phyloP scores from a whole-genome alignment of 768 basidiomycete genomes.

The Pulveroboletus sp. region DNA sequence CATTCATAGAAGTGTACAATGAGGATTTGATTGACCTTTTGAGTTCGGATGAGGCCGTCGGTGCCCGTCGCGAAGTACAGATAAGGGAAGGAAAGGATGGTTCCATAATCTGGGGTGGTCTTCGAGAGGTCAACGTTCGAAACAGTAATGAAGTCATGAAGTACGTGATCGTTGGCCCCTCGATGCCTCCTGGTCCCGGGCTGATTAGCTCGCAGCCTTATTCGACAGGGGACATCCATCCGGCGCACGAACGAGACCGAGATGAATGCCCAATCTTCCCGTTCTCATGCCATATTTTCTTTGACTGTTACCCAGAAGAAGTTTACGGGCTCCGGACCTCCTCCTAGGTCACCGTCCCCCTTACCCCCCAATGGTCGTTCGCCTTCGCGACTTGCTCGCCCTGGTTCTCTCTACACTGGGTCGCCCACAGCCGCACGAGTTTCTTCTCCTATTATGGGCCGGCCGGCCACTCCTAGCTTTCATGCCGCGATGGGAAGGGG shows the following conservation, averaged over 20 bases:
- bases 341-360: slow-evolving; percentile 76
- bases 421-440: slow-evolving; percentile 42
- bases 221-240: slow-evolving; percentile 86
- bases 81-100: slow-evolving; percentile 98
- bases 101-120: slow-evolving; percentile 94
- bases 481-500: slow-evolving; percentile 71
- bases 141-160: slow-evolving; percentile 88
- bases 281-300: slow-evolving; percentile 99
- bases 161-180: slow-evolving; percentile 44
- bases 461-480: slow-evolving; percentile 80
- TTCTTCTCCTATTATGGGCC: slow-evolving; percentile 75
- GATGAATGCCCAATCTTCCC: slow-evolving; percentile 98
- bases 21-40: slow-evolving; percentile 98
- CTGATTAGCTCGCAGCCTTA: slow-evolving; percentile 52
- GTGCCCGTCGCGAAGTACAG: slow-evolving; percentile 80
- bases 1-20: slow-evolving; percentile 98
- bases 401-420: slow-evolving; percentile 69
- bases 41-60: slow-evolving; percentile 63
- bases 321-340: slow-evolving; percentile 65
- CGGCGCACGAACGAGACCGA: slow-evolving; percentile 95
- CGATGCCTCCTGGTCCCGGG: slow-evolving; percentile 11
- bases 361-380: slow-evolving; percentile 73
- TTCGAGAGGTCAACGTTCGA: slow-evolving; percentile 88
- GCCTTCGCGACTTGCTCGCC: slow-evolving; percentile 73
- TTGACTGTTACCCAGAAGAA: slow-evolving; percentile 91